Evolutionary conservation across 2,329 filamentous ascomycete species (phyloP), one percentile per base, ranked within the genome.

Genomic region (Alternaria sp.): DNA sequence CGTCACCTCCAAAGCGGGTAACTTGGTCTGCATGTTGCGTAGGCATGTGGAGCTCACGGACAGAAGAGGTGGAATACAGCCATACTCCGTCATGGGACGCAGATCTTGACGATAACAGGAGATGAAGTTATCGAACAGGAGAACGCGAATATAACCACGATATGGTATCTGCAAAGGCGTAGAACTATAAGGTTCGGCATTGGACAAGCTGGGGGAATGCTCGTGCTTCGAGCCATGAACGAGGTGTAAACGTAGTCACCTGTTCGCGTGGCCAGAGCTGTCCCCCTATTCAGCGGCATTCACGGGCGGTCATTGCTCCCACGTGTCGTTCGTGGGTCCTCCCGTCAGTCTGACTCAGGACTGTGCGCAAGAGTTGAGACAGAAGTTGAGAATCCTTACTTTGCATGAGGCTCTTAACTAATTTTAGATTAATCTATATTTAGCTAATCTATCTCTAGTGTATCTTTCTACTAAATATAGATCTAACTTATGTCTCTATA

Each of bases 261-360:
- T 18, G 30, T 41, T 53, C 49, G 49, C 49, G 49, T 53, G 37
- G 49, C 49, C 14, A 41, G 26, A 30, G 25, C 30, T 60, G 50
- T 47, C 37, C 43, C 62, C 58, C 56, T 55, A 62, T 63, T 66
- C 60, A 58, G 58, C 65, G 55, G 63, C 60, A 51, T 60, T 63
- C 61, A 62, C 59, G 18, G 37, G 54, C 64, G 66, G 66, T 60
- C 63, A 67, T 56, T 64, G 68, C 68, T 54, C 55, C 68, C 68
- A 69, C 68, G 66, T 67, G 66, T 63, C 33, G 55, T 60, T 63
- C 60, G 50, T 62, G 58, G 64, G 60, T 64, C 59, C 53, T 59
- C 55, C 63, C 53, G 47, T 45, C 26, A 30, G 56, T 54, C 61
- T 60, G 64, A 67, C 50, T 63, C 62, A 45, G 54, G 55, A 23